These are phyloP conservation scores for Alternaria panax DNA, from an alignment of 2,329 filamentous ascomycete species.

Conservation along the genomic window DNA sequence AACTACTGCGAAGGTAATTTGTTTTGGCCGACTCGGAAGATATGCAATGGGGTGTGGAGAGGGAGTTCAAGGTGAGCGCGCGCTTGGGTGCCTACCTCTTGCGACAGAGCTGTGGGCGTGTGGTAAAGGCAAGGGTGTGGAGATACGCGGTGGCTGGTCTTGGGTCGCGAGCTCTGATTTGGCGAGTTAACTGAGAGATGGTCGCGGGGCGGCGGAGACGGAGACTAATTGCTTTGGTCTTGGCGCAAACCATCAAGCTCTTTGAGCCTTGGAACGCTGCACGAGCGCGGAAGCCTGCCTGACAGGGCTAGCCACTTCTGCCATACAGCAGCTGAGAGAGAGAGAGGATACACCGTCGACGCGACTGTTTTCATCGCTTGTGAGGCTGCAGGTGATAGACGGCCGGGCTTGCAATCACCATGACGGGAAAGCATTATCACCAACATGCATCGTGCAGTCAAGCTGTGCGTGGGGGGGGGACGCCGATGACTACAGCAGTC, in stretches of 20 bases:
- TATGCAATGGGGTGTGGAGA: neutral
- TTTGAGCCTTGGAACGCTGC: constrained; percentile 9
- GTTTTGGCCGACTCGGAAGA: neutral
- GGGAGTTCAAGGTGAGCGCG: constrained; percentile 1
- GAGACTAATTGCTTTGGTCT: constrained; percentile 17
- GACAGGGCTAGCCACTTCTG: constrained; percentile 7
- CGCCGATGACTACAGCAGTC: constrained; percentile 31
- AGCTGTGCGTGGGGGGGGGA: constrained; percentile 14
- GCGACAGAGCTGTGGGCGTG: constrained; percentile 23
- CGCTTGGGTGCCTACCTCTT: constrained; percentile 1
- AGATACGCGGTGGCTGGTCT: constrained; percentile 29
- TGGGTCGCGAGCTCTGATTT: constrained; percentile 29
- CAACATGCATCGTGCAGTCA: neutral
- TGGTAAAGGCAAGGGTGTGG: constrained; percentile 20
- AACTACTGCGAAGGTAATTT: neutral
- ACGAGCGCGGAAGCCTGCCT: constrained; percentile 5
- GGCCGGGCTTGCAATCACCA: neutral
- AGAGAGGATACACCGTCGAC: neutral
- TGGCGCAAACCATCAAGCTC: constrained; percentile 23
- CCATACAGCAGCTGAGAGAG: neutral
- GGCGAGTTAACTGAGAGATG: constrained; percentile 23
- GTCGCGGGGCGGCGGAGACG: constrained; percentile 20
- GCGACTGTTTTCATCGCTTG: neutral
- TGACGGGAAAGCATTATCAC: neutral
- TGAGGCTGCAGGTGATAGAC: neutral